Conservation (phyloP, 495 filamentous ascomycete species). For the Penicillium odoratum region DNA sequence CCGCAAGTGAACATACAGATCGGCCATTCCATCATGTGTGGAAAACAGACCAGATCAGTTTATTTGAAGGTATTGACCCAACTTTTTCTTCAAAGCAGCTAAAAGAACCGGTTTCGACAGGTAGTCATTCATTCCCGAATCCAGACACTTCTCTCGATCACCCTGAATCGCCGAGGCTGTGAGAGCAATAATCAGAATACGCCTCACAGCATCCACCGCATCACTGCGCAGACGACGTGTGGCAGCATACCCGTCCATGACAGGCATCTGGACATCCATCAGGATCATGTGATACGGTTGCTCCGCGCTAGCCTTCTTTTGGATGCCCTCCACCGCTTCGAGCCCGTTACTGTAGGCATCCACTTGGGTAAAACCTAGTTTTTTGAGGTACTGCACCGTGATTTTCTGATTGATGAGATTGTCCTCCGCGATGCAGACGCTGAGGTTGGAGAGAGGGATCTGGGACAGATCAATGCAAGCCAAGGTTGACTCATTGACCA, state of each 20-base stretch:
- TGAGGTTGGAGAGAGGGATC: slow-evolving; percentile 68
- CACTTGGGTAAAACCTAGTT: slow-evolving; percentile 68
- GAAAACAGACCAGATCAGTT: background rate
- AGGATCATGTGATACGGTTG: slow-evolving; percentile 68
- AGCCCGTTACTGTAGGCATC: slow-evolving; percentile 79
- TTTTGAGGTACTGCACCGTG: slow-evolving; percentile 77
- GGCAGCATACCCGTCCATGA: slow-evolving; percentile 83
- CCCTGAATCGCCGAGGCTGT: slow-evolving; percentile 80
- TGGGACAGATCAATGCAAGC: slow-evolving; percentile 52
- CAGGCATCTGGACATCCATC: slow-evolving; percentile 93
- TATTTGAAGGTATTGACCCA: slow-evolving; percentile 58
- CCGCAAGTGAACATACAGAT: background rate
- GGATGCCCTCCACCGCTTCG: slow-evolving; percentile 78
- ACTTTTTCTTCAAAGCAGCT: slow-evolving; percentile 65
- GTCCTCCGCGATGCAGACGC: slow-evolving; percentile 83
- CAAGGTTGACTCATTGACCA: background rate
- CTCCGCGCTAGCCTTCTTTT: slow-evolving; percentile 59
- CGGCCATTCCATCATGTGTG: background rate
- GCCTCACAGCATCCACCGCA: slow-evolving; percentile 63
- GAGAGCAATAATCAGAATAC: slow-evolving; percentile 85
- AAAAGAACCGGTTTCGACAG: slow-evolving; percentile 81
- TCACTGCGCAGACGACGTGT: slow-evolving; percentile 74
- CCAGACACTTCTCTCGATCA: slow-evolving; percentile 54
- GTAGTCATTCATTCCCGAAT: slow-evolving; percentile 93
- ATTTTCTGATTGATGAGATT: slow-evolving; percentile 87